Evolutionary conservation across 2,329 filamentous ascomycete genomes (phyloP).

Genomic region (Sclerotinia minor): DNA sequence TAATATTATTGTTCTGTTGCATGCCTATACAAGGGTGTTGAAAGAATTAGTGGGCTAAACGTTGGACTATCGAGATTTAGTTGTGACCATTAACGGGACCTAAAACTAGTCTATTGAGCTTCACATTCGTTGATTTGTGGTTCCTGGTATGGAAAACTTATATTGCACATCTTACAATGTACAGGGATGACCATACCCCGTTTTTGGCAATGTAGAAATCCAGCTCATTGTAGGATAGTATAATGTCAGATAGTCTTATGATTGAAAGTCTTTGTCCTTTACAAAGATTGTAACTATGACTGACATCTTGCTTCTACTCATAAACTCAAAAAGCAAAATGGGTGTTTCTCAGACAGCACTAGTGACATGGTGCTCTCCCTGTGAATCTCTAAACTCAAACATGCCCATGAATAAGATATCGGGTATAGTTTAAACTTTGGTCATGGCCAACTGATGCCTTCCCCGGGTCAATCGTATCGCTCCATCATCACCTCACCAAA

Average conservation of each 20-base stretch:
- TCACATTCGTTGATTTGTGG: not conserved
- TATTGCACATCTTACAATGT: slow-evolving; percentile 1
- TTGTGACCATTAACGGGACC: not conserved
- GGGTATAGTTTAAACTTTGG: not conserved
- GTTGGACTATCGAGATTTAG: not conserved
- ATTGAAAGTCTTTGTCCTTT: too few species aligned
- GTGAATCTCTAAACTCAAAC: not conserved
- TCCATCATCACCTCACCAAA: not conserved
- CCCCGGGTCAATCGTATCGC: not conserved
- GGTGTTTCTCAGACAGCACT: not conserved
- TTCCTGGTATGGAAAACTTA: not conserved
- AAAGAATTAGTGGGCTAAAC: not conserved
- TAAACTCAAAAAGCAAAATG: not conserved
- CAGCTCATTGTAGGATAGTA: not conserved
- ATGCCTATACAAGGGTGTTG: not conserved
- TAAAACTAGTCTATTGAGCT: not conserved
- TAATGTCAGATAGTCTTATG: not conserved
- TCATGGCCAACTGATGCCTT: not conserved
- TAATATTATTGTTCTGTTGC: not conserved
- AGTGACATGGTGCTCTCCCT: not conserved
- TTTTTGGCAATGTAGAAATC: not conserved
- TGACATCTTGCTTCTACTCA: not conserved
- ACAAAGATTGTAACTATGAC: not conserved
- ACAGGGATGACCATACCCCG: not conserved
- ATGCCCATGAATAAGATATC: not conserved